Evolutionary conservation across 2,329 filamentous ascomycete genomes (phyloP).

Genomic region (Alternaria gaisen): DNA sequence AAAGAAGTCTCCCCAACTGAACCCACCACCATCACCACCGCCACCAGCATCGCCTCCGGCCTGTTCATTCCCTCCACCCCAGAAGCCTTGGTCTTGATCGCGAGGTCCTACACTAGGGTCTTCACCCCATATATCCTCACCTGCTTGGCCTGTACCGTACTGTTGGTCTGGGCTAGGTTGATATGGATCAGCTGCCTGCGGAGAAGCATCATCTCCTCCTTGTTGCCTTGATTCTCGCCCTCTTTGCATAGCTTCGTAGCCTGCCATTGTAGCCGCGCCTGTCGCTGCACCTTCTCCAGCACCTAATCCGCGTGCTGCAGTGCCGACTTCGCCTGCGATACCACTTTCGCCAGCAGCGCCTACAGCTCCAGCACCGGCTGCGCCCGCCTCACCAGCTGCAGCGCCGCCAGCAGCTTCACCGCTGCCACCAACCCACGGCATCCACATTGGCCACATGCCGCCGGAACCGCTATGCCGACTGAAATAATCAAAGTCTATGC

Average conservation of each 20-base stretch:
- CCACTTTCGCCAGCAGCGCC: slow-evolving; percentile 55
- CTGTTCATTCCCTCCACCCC: slow-evolving; percentile 33
- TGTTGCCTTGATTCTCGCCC: slow-evolving; percentile 48
- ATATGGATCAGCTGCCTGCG: slow-evolving; percentile 37
- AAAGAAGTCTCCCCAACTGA: slow-evolving; percentile 39
- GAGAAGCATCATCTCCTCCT: slow-evolving; percentile 37
- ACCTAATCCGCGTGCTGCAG: slow-evolving; percentile 51
- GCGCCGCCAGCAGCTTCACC: slow-evolving; percentile 47
- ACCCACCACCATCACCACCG: slow-evolving; percentile 32
- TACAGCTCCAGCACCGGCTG: slow-evolving; percentile 49
- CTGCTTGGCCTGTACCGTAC: slow-evolving; percentile 22
- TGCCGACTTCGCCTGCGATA: slow-evolving; percentile 59
- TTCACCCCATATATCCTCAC: slow-evolving; percentile 43
- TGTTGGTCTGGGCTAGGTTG: slow-evolving; percentile 32
- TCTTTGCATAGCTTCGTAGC: slow-evolving; percentile 70
- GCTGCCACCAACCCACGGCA: slow-evolving; percentile 57
- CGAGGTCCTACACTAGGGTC: slow-evolving; percentile 38
- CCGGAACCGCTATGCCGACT: slow-evolving; percentile 64
- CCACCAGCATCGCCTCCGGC: slow-evolving; percentile 48
- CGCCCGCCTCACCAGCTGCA: slow-evolving; percentile 52
- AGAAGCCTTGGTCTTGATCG: slow-evolving; percentile 38
- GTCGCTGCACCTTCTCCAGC: slow-evolving; percentile 56
- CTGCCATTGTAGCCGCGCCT: slow-evolving; percentile 68
- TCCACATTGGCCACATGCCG: slow-evolving; percentile 58
- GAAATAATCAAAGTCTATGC: slow-evolving; percentile 74